Conservation (phyloP, 2,329 filamentous ascomycete genomes). For the Acrocalymma vagum region DNA sequence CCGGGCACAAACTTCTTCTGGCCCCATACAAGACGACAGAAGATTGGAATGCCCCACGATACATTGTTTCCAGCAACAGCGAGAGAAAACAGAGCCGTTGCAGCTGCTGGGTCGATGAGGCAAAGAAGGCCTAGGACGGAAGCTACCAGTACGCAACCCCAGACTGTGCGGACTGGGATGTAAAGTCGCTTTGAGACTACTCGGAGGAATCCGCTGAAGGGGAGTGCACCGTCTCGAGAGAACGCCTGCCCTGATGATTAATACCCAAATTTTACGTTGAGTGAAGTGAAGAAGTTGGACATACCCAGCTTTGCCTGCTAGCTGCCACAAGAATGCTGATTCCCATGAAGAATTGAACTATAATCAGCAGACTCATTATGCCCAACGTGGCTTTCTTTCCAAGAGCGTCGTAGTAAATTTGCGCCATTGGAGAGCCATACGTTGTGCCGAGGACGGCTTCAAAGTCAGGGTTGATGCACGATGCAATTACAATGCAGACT, state of each 20-base stretch:
- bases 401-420: conserved; percentile 69
- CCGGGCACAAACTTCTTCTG: conserved; percentile 65
- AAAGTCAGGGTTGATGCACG: conserved; percentile 64
- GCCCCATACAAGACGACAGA: conserved; percentile 67
- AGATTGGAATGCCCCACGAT: conserved; percentile 67
- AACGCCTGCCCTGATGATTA: conserved; percentile 56
- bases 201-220: conserved; percentile 66
- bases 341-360: conserved; percentile 70
- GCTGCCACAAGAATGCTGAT: conserved; percentile 66
- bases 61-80: conserved; percentile 69
- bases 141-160: conserved; percentile 61
- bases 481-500: conserved; percentile 65
- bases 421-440: conserved; percentile 68
- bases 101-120: conserved; percentile 65
- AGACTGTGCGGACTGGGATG: conserved; percentile 66
- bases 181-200: conserved; percentile 64
- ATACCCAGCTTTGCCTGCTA: conserved; percentile 65
- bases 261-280: neutral
- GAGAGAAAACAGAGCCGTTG: conserved; percentile 67
- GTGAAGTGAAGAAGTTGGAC: conserved; percentile 1
- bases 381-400: conserved; percentile 67
- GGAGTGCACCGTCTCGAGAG: conserved; percentile 68
- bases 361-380: conserved; percentile 66
- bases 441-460: conserved; percentile 56
- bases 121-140: conserved; percentile 65